Percentiles rank a stretch among this genome's conserved stretches.
Evolutionary conservation across 192 early-diverging fungal species (phyloP).

Genomic region (Funneliformis geosporum): DNA sequence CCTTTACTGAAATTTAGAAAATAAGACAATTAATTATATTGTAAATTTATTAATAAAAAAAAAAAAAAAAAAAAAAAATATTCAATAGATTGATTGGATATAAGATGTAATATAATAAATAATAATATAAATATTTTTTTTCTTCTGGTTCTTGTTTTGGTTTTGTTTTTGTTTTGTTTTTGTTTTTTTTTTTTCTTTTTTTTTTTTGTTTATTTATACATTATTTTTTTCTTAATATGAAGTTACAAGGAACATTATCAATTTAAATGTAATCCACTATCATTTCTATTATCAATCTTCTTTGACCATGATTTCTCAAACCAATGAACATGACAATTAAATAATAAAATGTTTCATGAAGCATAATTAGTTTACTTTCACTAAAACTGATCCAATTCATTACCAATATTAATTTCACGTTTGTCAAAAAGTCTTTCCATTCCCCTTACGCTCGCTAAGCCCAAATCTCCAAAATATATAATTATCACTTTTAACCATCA

Average conservation of each 20-base stretch:
- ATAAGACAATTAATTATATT: too few relatives aligned
- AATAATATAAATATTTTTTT: too few relatives aligned
- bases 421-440: constrained; percentile 24
- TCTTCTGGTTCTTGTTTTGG: too few relatives aligned
- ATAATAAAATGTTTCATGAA: background rate
- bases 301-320: background rate
- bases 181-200: background rate
- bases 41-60: too few relatives aligned
- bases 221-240: background rate
- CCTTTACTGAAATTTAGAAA: too few relatives aligned
- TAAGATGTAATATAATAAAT: too few relatives aligned
- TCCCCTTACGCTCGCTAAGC: background rate
- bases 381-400: background rate
- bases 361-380: background rate
- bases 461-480: background rate
- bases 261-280: background rate
- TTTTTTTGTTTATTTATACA: background rate
- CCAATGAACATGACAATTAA: background rate
- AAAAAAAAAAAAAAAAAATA: too few relatives aligned
- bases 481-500: background rate
- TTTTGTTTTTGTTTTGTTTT: too few relatives aligned
- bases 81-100: too few relatives aligned
- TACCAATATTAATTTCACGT: background rate
- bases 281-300: background rate
- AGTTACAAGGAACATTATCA: background rate